Conservation (phyloP, 1,284 basidiomycete genomes). For the Cyathus pygmaeus region DNA sequence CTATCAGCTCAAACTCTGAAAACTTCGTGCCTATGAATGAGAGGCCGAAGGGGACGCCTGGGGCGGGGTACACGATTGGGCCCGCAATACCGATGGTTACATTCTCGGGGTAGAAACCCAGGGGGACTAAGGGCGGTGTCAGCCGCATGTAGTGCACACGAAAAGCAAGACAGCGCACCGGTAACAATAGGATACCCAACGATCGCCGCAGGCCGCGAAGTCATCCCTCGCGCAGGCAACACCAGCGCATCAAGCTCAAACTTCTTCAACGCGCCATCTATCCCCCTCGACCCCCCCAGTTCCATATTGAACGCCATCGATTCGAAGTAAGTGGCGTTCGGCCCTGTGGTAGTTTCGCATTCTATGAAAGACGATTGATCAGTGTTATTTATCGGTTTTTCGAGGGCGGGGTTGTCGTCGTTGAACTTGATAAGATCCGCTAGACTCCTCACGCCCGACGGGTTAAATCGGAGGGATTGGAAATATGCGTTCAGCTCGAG, state of each 20-base stretch:
- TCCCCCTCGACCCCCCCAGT: constrained; percentile 63
- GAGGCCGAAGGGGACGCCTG: constrained; percentile 70
- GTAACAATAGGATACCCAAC: constrained; percentile 70
- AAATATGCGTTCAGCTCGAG: constrained; percentile 62
- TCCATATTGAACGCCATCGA: constrained; percentile 62
- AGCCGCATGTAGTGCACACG: no score
- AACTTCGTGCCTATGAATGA: constrained; percentile 73
- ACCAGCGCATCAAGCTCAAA: constrained; percentile 68
- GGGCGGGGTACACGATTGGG: constrained; percentile 60
- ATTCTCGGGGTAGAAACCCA: constrained; percentile 68
- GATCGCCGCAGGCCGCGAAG: constrained; percentile 59
- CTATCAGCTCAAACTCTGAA: constrained; percentile 67
- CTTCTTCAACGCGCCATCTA: constrained; percentile 63
- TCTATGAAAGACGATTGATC: constrained; percentile 55
- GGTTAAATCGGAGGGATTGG: constrained; percentile 52
- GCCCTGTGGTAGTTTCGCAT: constrained; percentile 57
- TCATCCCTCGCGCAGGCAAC: constrained; percentile 61
- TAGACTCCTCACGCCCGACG: constrained; percentile 63
- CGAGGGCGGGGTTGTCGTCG: constrained; percentile 56
- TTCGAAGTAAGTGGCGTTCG: constrained; percentile 58
- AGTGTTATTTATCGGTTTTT: constrained; percentile 58
- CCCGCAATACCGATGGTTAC: constrained; percentile 52
- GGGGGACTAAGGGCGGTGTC: constrained; percentile 52
- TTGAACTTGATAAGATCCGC: constrained; percentile 68
- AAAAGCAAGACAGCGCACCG: constrained; percentile 36